Percentiles rank a stretch among this genome's conserved stretches.
Conservation (phyloP, 2,329 filamentous ascomycete species). For the Phyllosticta citribraziliensis region DNA sequence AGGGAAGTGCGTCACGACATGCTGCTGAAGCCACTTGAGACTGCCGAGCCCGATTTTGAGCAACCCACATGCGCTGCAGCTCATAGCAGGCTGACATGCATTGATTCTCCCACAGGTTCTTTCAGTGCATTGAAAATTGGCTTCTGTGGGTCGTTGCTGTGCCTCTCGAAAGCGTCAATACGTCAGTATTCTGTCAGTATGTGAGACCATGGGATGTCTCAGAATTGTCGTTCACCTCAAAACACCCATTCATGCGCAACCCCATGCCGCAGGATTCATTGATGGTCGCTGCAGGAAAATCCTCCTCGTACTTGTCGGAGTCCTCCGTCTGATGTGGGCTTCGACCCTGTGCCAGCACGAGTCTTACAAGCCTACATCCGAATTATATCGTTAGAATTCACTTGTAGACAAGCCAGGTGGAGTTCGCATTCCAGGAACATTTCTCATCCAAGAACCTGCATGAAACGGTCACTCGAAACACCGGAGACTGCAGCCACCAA, state of each 20-base stretch:
- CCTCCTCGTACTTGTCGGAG: background rate
- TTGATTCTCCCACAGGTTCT: background rate
- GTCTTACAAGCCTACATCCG: background rate
- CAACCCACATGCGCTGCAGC: background rate
- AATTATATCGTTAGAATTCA: background rate
- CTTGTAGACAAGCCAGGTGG: background rate
- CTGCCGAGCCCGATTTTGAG: background rate
- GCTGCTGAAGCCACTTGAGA: background rate
- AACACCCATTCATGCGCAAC: background rate
- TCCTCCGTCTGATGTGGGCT: too few relatives aligned
- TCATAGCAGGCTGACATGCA: background rate
- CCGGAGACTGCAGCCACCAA: background rate
- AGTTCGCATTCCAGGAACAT: background rate
- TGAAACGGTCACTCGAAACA: background rate
- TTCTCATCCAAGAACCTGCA: background rate
- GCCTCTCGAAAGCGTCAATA: background rate
- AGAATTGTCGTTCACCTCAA: background rate
- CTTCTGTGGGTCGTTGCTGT: background rate
- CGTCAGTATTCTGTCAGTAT: background rate
- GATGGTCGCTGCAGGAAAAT: background rate
- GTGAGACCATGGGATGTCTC: background rate
- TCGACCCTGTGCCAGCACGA: background rate
- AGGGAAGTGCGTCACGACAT: background rate
- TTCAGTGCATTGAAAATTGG: background rate
- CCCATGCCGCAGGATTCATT: background rate